Conservation (phyloP, 2,329 filamentous ascomycete species). For the Lasiodiplodia theobromae region DNA sequence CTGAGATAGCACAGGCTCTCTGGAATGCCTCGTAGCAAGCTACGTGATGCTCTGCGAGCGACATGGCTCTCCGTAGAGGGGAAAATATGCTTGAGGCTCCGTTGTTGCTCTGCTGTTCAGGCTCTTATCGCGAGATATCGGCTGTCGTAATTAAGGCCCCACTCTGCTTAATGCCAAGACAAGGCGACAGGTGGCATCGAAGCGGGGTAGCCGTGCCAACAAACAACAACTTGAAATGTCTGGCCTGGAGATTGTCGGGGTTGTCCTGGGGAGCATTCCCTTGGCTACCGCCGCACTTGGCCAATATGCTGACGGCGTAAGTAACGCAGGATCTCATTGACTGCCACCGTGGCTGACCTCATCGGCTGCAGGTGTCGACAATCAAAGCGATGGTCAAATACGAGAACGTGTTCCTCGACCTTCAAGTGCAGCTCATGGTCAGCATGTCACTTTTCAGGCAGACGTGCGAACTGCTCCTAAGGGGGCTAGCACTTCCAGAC, state of each 20-base stretch:
- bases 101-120: no score
- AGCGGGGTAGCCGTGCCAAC: no score
- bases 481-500: slow-evolving; percentile 2
- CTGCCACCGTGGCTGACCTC: not conserved
- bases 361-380: slow-evolving; percentile 13
- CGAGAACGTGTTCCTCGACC: slow-evolving; percentile 29
- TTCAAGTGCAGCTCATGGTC: slow-evolving; percentile 16
- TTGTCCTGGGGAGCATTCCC: slow-evolving; percentile 34
- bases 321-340: not conserved
- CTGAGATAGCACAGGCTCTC: no score
- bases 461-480: slow-evolving; percentile 31
- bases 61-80: no score
- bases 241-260: slow-evolving; percentile 34
- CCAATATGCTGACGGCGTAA: slow-evolving; percentile 30
- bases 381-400: slow-evolving; percentile 31
- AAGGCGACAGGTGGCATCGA: no score
- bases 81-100: no score
- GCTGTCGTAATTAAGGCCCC: no score
- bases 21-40: no score
- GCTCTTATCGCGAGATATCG: no score
- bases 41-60: no score
- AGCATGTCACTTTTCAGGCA: slow-evolving; percentile 28
- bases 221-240: slow-evolving; percentile 24
- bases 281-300: slow-evolving; percentile 31
- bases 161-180: no score